Evolutionary conservation across 768 basidiomycete genomes (phyloP).

Genomic region (Exidia glandulosa): DNA sequence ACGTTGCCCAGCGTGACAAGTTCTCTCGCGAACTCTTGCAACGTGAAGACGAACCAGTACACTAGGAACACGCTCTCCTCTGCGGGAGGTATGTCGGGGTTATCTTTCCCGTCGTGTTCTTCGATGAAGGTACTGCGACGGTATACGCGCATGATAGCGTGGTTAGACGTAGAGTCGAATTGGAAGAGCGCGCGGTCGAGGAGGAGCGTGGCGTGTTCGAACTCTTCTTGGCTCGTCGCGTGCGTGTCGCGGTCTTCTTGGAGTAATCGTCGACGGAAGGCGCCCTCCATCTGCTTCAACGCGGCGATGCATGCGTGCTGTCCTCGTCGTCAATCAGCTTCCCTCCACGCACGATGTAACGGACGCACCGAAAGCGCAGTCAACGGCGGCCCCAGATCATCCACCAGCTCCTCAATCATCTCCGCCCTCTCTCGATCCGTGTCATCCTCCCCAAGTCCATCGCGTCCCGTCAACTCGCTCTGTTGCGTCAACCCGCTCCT

Average conservation of each 20-base stretch:
- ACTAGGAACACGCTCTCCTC: slow-evolving; percentile 81
- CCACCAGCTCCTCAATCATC: slow-evolving; percentile 69
- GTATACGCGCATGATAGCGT: slow-evolving; percentile 71
- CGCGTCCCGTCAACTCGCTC: slow-evolving; percentile 50
- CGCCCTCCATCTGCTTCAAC: slow-evolving; percentile 52
- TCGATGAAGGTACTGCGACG: slow-evolving; percentile 32
- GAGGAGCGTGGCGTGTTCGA: slow-evolving; percentile 47
- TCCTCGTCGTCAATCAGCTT: neutral
- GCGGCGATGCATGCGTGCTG: slow-evolving; percentile 52
- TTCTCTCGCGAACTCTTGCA: slow-evolving; percentile 89
- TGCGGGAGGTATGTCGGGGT: slow-evolving; percentile 31
- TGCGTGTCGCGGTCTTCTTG: slow-evolving; percentile 21
- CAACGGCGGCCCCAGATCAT: slow-evolving; percentile 69
- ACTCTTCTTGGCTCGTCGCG: slow-evolving; percentile 45
- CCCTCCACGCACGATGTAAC: neutral
- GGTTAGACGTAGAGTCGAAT: slow-evolving; percentile 77
- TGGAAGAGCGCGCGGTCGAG: slow-evolving; percentile 59
- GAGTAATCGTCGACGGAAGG: slow-evolving; percentile 36
- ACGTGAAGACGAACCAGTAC: slow-evolving; percentile 95
- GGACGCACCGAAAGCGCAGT: slow-evolving; percentile 56
- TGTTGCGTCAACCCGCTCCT: slow-evolving; percentile 77
- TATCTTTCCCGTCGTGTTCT: neutral
- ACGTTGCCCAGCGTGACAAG: slow-evolving; percentile 72
- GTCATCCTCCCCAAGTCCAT: slow-evolving; percentile 25
- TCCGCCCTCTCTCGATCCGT: slow-evolving; percentile 50